Conservation (phyloP, 805 yeast species). For the Yarrowia osloensis region DNA sequence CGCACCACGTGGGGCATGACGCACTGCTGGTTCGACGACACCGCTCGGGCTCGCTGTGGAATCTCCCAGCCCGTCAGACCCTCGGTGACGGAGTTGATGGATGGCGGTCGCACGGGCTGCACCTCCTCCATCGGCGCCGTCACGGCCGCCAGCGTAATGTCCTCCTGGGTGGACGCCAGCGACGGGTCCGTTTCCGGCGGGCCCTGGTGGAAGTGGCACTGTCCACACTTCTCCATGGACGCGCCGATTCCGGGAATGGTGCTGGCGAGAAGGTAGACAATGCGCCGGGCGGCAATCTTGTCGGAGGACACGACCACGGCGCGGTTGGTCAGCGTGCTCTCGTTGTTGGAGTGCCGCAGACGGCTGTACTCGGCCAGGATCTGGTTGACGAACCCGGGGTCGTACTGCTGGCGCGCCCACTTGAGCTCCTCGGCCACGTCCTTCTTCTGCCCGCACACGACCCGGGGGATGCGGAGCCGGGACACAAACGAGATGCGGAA, state of each 20-base stretch:
- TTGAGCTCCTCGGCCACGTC: constrained; percentile 27
- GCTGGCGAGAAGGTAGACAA: constrained; percentile 36
- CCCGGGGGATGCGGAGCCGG: constrained; percentile 36
- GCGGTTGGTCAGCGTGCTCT: constrained; percentile 29
- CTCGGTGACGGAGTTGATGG: constrained; percentile 9
- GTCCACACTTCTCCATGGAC: neutral
- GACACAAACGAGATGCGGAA: constrained; percentile 34
- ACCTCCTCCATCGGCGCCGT: neutral
- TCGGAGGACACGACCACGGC: constrained; percentile 36
- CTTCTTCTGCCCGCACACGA: constrained; percentile 37
- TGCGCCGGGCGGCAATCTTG: constrained; percentile 34
- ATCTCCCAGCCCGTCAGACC: constrained; percentile 36
- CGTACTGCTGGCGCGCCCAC: constrained; percentile 27
- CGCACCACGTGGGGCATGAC: constrained; percentile 37
- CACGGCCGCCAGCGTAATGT: neutral
- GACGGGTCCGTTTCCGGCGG: neutral
- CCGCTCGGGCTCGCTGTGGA: constrained; percentile 32
- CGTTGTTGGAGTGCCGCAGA: neutral
- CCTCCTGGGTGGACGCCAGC: constrained; percentile 5
- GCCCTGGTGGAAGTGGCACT: neutral
- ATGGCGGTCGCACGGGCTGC: constrained; percentile 25
- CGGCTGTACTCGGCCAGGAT: constrained; percentile 12
- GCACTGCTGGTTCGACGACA: constrained; percentile 32
- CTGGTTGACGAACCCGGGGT: constrained; percentile 23
- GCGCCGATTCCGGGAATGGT: constrained; percentile 32